Evolutionary conservation across 2,329 filamentous ascomycete genomes (phyloP).

Genomic region (Fusarium mangiferae): DNA sequence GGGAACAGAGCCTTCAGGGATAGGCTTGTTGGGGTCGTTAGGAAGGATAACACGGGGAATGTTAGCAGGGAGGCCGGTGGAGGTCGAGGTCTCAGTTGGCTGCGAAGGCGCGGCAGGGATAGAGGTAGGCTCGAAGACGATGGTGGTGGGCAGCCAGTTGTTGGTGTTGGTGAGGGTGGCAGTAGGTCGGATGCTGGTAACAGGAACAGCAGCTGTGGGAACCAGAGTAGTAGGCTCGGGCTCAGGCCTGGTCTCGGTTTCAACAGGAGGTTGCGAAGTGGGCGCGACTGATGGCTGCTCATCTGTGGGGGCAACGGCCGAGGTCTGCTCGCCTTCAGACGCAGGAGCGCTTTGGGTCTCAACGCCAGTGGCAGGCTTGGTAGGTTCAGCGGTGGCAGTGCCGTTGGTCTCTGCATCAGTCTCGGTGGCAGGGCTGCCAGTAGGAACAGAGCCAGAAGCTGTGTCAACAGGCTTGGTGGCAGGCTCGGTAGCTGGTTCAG

Average conservation of each 20-base stretch:
- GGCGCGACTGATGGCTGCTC: slow-evolving; percentile 22
- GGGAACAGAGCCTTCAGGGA: slow-evolving; percentile 72
- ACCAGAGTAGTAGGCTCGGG: slow-evolving; percentile 35
- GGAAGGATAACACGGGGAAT: slow-evolving; percentile 83
- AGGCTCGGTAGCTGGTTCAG: slow-evolving; percentile 13
- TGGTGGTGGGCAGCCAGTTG: slow-evolving; percentile 68
- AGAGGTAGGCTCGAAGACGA: slow-evolving; percentile 64
- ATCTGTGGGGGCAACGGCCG: slow-evolving; percentile 2
- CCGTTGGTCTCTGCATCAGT: slow-evolving; percentile 28
- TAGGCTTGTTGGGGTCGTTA: slow-evolving; percentile 60
- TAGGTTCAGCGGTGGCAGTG: slow-evolving; percentile 24
- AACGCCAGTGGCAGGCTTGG: slow-evolving; percentile 1
- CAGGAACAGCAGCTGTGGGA: slow-evolving; percentile 32
- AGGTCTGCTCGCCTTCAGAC: slow-evolving; percentile 7
- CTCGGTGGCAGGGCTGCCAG: slow-evolving; percentile 13
- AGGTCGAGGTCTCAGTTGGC: slow-evolving; percentile 54
- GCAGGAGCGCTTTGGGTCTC: slow-evolving; percentile 14
- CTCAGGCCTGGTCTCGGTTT: slow-evolving; percentile 16
- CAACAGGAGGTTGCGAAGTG: slow-evolving; percentile 21
- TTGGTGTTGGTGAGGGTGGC: slow-evolving; percentile 57
- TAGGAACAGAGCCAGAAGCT: slow-evolving; percentile 2
- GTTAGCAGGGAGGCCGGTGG: slow-evolving; percentile 68
- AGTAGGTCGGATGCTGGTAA: slow-evolving; percentile 56
- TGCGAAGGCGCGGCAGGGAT: slow-evolving; percentile 42
- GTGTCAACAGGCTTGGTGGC: slow-evolving; percentile 19